phyloP scores from a whole-genome alignment of 768 basidiomycete species.

The Calocera viscosa region DNA sequence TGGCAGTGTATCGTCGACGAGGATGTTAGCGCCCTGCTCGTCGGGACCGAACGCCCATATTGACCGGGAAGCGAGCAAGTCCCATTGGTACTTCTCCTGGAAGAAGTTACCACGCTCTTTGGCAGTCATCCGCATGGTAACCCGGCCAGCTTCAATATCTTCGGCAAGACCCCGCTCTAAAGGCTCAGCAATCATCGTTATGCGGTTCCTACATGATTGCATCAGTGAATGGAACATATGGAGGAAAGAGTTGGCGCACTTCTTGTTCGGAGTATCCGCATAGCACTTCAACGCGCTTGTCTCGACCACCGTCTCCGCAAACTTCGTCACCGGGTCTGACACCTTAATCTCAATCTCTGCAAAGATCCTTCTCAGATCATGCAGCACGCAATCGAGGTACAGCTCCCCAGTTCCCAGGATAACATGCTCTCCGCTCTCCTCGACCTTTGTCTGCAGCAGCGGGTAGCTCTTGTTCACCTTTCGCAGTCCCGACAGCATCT shows the following conservation, averaged over 20 bases:
- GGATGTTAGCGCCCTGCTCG: slow-evolving; percentile 83
- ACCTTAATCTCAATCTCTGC: slow-evolving; percentile 99
- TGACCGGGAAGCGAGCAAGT: slow-evolving; percentile 88
- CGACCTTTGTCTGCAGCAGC: slow-evolving; percentile 85
- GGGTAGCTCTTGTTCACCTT: slow-evolving; percentile 98
- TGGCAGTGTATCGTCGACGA: slow-evolving; percentile 91
- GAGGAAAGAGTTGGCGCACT: slow-evolving; percentile 40
- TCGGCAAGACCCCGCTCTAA: slow-evolving; percentile 91
- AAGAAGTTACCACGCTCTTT: slow-evolving; percentile 95
- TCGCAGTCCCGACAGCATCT: slow-evolving; percentile 93
- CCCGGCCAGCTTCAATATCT: slow-evolving; percentile 85
- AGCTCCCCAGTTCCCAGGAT: slow-evolving; percentile 93
- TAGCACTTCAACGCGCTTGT: slow-evolving; percentile 97
- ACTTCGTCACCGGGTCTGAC: slow-evolving; percentile 95
- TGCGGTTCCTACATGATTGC: slow-evolving; percentile 58
- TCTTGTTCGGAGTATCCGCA: slow-evolving; percentile 98
- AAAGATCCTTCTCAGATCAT: slow-evolving; percentile 82
- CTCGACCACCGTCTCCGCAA: slow-evolving; percentile 96
- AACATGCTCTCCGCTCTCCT: slow-evolving; percentile 96
- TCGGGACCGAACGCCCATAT: slow-evolving; percentile 99
- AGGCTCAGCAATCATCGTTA: slow-evolving; percentile 99
- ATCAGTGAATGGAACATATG: background rate
- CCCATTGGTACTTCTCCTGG: slow-evolving; percentile 96
- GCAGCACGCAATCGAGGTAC: slow-evolving; percentile 93
- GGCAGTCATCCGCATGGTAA: slow-evolving; percentile 87